Conservation (phyloP, 495 filamentous ascomycete genomes). For the Astrothelium macrocarpum region DNA sequence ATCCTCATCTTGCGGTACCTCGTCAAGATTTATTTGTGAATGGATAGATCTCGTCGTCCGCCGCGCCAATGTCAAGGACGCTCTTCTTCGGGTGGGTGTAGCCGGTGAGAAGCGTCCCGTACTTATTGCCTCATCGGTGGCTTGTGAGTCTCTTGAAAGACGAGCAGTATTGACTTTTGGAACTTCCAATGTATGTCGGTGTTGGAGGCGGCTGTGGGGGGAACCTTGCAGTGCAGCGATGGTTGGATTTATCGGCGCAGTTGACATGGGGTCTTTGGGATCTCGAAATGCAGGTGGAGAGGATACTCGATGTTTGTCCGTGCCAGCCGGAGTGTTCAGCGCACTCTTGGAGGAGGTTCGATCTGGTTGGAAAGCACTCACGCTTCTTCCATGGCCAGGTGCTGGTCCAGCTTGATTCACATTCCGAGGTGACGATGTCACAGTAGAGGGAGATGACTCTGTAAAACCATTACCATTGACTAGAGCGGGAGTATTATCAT, state of each 20-base stretch:
- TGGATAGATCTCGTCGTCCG: constrained; percentile 75
- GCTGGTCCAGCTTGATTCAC: constrained; percentile 8
- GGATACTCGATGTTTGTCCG: constrained; percentile 56
- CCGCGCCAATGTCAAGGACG: constrained; percentile 72
- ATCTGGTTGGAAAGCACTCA: not conserved
- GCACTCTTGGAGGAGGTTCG: not conserved
- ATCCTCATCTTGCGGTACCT: constrained; percentile 78
- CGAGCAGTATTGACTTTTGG: constrained; percentile 51
- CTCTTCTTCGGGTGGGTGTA: constrained; percentile 50
- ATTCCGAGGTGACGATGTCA: constrained; percentile 3
- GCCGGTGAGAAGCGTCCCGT: constrained; percentile 84
- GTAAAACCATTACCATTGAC: not conserved
- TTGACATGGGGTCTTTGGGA: constrained; percentile 33
- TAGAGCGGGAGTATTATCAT: not conserved
- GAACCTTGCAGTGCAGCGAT: constrained; percentile 10
- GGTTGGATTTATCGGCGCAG: constrained; percentile 38
- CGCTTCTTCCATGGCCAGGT: constrained; percentile 9
- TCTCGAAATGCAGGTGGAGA: constrained; percentile 57
- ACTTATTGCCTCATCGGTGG: constrained; percentile 54
- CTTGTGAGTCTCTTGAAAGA: constrained; percentile 44
- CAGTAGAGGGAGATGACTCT: constrained; percentile 2
- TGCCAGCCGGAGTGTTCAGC: constrained; percentile 32
- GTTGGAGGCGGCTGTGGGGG: constrained; percentile 47
- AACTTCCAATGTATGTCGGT: constrained; percentile 87
- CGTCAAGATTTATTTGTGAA: constrained; percentile 73